Evolutionary conservation across 345 rosid genomes (phyloP).

Genomic region (Pelargonium nanum): DNA sequence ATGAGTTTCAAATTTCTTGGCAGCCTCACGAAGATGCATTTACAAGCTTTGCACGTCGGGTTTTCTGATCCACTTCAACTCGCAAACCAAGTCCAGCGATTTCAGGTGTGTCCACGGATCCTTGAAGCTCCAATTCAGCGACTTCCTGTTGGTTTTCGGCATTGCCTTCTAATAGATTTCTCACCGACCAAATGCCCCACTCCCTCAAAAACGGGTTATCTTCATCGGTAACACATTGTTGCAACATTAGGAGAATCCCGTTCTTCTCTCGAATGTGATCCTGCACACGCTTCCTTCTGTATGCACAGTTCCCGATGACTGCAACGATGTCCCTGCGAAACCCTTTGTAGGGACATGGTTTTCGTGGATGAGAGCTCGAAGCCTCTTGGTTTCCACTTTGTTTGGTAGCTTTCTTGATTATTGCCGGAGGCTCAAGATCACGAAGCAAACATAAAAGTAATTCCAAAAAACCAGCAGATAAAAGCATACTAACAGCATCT

Average conservation of each 20-base stretch:
- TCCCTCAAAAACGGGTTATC: constrained; percentile 71
- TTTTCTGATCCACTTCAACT: constrained; percentile 53
- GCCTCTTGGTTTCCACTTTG: constrained; percentile 23
- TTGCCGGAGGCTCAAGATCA: constrained; percentile 58
- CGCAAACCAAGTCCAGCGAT: constrained; percentile 54
- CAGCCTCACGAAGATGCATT: constrained; percentile 18
- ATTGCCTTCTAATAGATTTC: constrained; percentile 70
- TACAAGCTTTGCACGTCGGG: constrained; percentile 61
- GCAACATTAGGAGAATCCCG: constrained; percentile 51
- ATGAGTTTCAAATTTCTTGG: too few relatives aligned
- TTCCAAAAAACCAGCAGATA: constrained; percentile 42
- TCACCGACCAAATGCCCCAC: constrained; percentile 73
- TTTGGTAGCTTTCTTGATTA: constrained; percentile 43
- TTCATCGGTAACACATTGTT: constrained; percentile 65
- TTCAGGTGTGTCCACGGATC: constrained; percentile 57
- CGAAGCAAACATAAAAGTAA: constrained; percentile 38
- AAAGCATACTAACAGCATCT: constrained; percentile 28
- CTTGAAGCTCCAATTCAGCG: constrained; percentile 64
- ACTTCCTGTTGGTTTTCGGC: constrained; percentile 48
- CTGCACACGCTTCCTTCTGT: constrained; percentile 50
- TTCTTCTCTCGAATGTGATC: constrained; percentile 56
- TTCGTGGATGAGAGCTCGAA: constrained; percentile 11
- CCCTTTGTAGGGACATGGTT: constrained; percentile 59
- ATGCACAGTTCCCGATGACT: constrained; percentile 63
- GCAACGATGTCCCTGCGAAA: constrained; percentile 72